phyloP scores from a whole-genome alignment of 441 rosid genomes.

The Dalechampia spathulata region DNA sequence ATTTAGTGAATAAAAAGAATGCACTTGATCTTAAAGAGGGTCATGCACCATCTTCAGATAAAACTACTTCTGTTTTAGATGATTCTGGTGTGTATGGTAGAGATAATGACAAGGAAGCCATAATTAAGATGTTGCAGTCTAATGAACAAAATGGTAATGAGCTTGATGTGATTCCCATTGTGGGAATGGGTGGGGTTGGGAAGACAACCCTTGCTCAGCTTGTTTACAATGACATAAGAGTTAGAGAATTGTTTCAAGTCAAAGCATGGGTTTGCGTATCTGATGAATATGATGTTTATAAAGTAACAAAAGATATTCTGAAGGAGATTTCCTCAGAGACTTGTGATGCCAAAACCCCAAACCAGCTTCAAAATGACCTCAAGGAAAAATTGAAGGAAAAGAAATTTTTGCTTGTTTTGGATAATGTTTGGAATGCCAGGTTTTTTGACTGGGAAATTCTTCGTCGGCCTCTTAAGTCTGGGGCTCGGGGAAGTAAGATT shows the following conservation, averaged over 20 bases:
- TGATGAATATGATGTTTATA: constrained; percentile 4
- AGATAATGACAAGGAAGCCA: constrained; percentile 1
- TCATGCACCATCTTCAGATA: not conserved
- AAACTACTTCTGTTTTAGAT: constrained; percentile 7
- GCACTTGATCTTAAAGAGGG: not conserved
- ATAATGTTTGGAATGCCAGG: constrained; percentile 2
- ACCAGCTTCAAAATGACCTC: constrained; percentile 5
- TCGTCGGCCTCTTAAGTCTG: constrained; percentile 7
- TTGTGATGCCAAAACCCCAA: not conserved
- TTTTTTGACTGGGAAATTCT: constrained; percentile 15
- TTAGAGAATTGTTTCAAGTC: not conserved
- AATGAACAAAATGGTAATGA: not conserved
- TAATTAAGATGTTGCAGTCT: not conserved
- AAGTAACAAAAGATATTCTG: constrained; percentile 5
- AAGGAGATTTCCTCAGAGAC: not conserved
- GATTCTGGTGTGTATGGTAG: constrained; percentile 11
- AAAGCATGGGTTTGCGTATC: constrained; percentile 9
- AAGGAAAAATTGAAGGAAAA: not conserved
- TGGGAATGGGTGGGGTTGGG: constrained; percentile 9
- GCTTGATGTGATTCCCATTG: constrained; percentile 6
- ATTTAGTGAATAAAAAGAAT: not conserved
- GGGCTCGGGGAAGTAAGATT: constrained; percentile 21
- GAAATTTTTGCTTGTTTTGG: constrained; percentile 3
- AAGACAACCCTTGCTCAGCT: constrained; percentile 14
- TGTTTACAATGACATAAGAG: constrained; percentile 9